Base-by-base conservation (phyloP, 768 basidiomycete genomes). In the Podaxis sp. region DNA sequence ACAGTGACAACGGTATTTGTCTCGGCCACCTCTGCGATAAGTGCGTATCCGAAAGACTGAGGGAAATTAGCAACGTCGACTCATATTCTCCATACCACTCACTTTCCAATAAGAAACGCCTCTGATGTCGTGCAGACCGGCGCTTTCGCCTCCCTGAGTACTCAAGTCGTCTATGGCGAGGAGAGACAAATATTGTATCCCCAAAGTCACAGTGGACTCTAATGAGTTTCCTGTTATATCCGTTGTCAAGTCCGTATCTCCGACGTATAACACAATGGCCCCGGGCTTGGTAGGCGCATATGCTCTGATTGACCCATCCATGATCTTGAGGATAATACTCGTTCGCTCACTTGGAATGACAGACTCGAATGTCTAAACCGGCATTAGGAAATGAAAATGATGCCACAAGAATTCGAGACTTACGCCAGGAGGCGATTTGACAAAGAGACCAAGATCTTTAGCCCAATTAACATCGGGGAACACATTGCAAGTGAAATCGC, bases 291-390 rank as follows among this genome's bases (percentile, higher is more conserved):
- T 81, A 1, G 84, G 82, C 1, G 89, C 82, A 22, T 84, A 76
- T 1, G 84, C 63, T 55, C 87, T 85, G 11, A 92, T 67, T 0
- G 92, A 90, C 9, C 86, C 83, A 67, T 95, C 89, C 17, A 76
- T 63, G 22, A 94, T 68, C 65, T 81, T 83, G 37, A 96, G 63
- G n/a, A 80, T 77, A 25, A 98, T 74, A 11, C 79, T 77, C 5
- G 94, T 98, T 47, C 89, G 76, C 71, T 98, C 97, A 59, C 82
- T 94, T 1, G 97, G 97, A 15, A 94, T 85, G 12, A 97, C 94
- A 24, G 93, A 83, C 72, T 96, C 96, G 69, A 99, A 99, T 0
- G 91, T 90, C 94, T 80, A 54, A 36, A 5, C 38, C 27, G 53
- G 29, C 53, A 27, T 19, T 33, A 55, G 63, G 53, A 64, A 57